Base-by-base conservation (phyloP, 257 asterid species). In the Fraxinus americana region DNA sequence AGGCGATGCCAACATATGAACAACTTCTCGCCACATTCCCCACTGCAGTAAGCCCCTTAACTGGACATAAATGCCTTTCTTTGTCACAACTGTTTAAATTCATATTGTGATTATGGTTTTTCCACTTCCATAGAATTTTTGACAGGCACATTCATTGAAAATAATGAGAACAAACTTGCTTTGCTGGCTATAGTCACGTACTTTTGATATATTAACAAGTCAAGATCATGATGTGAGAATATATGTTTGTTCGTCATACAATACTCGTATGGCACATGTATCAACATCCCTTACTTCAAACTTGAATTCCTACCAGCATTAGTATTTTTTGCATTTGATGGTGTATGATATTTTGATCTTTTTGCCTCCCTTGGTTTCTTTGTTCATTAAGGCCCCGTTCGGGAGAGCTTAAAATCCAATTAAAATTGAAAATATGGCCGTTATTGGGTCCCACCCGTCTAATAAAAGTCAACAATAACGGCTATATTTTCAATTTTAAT, bases 11-110 rank as follows among this genome's bases (percentile, higher is more conserved):
- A 7, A 80, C 92, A 67, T 96, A 96, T 63, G 99, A 96, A 83
- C 92, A 90, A 73, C 98, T 96, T 71, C 78, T 96, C 67, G 87
- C 96, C 75, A 88, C 91, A 9, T 96, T 82, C 76, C 99, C 99
- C 21, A 93, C 98, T 57, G 88, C 97, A 85, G 99, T 95, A 78
- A 83, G 79, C 59, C 72, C 72, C 41, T 27, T 75, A 69, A 61
- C 36, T 61, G 13, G 68, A 21, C 17, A 61, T 54, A 23, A 67
- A 63, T 32, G 50, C 10, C 48, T 29, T 14, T 10, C 27, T 71
- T 25, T 41, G 45, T 4, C 16, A 7, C 16, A 54, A 41, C 70
- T 30, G 39, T 66, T 38, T 43, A 72, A 21, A 35, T 59, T 54
- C 63, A 14, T 48, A 8, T 77, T 29, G 39, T 65, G 73, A 77